phyloP scores from a whole-genome alignment of 2,329 filamentous ascomycete genomes.

The Fusarium mundagurra region DNA sequence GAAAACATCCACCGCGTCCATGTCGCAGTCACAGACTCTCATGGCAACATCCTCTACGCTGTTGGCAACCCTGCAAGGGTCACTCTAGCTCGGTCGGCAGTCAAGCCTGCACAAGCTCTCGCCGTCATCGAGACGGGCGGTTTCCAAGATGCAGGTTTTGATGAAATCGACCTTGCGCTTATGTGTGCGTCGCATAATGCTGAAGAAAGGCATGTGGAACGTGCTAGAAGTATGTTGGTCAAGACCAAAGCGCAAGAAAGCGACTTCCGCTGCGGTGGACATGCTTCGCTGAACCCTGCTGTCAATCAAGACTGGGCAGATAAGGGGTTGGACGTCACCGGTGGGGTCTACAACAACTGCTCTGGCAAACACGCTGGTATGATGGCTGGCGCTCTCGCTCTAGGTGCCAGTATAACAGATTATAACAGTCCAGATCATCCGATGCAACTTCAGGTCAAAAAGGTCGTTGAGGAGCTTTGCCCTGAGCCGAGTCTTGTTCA shows the following conservation, averaged over 20 bases:
- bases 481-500: neutral
- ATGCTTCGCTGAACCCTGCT: neutral
- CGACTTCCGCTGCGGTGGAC: neutral
- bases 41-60: neutral
- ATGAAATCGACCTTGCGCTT: neutral
- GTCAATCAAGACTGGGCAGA: neutral
- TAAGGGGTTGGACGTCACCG: neutral
- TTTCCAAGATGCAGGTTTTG: neutral
- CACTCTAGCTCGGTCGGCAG: neutral
- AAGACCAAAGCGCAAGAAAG: neutral
- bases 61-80: neutral
- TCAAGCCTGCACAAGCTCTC: neutral
- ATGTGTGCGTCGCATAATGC: neutral
- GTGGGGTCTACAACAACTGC: accelerated
- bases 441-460: neutral
- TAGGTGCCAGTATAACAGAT: neutral
- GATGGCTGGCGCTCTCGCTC: neutral
- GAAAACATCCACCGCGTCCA: neutral
- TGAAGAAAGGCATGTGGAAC: accelerated
- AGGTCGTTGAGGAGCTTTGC: neutral
- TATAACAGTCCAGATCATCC: neutral
- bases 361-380: neutral
- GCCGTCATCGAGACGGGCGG: neutral
- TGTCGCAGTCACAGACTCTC: neutral
- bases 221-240: neutral